Evolutionary conservation across 2,329 filamentous ascomycete species (phyloP).

Genomic region (Apiospora aurea): DNA sequence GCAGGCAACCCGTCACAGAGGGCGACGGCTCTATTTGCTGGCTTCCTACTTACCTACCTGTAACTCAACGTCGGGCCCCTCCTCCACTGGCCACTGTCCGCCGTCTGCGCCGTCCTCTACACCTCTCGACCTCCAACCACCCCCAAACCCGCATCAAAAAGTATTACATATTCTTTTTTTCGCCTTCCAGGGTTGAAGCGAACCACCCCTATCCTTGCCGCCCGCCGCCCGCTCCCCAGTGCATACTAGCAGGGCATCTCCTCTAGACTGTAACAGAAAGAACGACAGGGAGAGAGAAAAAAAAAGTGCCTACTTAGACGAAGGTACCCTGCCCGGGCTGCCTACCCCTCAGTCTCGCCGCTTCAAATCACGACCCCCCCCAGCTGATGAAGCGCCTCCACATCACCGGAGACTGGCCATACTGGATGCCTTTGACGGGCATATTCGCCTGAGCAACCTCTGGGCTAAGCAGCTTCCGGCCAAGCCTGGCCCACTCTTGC

Average conservation of each 20-base stretch:
- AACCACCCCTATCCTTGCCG: conserved; percentile 6
- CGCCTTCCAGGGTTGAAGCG: neutral
- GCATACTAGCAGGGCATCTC: neutral
- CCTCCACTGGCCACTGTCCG: neutral
- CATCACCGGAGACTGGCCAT: conserved; percentile 15
- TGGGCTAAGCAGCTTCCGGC: conserved; percentile 9
- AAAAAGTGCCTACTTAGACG: conserved; percentile 7
- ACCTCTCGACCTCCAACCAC: neutral
- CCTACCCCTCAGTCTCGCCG: conserved; percentile 21
- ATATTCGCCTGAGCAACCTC: conserved; percentile 15
- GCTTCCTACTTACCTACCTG: neutral
- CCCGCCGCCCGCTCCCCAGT: neutral
- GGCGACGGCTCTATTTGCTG: neutral
- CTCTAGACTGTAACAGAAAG: neutral
- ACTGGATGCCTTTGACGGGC: conserved; percentile 17
- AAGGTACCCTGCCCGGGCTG: neutral
- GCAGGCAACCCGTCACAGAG: neutral
- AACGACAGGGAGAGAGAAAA: neutral
- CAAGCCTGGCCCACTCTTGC: conserved; percentile 8
- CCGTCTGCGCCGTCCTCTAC: neutral
- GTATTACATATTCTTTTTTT: conserved; percentile 9
- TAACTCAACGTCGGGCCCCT: conserved; percentile 8
- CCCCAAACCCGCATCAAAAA: neutral
- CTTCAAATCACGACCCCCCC: conserved; percentile 15
- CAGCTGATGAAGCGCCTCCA: conserved; percentile 19